These are phyloP conservation scores for Picea abies DNA, from an alignment of 83 land plant species.

Conservation along the genomic window DNA sequence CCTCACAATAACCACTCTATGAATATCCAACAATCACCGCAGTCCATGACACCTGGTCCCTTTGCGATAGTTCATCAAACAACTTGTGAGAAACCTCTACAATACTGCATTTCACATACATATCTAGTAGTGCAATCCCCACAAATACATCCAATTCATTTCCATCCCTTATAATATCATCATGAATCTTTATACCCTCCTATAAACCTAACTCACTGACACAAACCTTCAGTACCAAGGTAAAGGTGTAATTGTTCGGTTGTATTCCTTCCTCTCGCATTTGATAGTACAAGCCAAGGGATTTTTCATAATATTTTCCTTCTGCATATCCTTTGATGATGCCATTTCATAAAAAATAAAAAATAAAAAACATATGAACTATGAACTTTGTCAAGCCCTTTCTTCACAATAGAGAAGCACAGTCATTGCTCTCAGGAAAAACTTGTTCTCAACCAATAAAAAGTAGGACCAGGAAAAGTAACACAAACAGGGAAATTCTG, in stretches of 20 bases:
- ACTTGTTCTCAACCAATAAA: no score
- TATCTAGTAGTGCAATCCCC: conserved; percentile 16
- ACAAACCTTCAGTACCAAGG: conserved; percentile 29
- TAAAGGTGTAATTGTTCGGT: conserved; percentile 19
- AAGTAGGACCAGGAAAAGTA: no score
- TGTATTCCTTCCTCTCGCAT: conserved; percentile 26
- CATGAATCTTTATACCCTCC: conserved; percentile 10
- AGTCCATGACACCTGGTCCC: no score
- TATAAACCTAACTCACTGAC: not conserved
- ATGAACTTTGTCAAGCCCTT: no score
- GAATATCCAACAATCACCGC: no score
- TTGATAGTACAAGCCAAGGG: conserved; percentile 4
- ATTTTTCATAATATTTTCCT: conserved; percentile 8
- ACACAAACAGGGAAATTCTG: no score
- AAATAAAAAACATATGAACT: no score
- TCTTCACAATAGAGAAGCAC: no score
- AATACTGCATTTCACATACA: conserved; percentile 17
- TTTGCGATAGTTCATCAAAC: not conserved
- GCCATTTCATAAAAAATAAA: conserved; percentile 24
- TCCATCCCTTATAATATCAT: not conserved
- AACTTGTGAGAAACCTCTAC: not conserved
- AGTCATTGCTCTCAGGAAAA: no score
- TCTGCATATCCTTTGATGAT: conserved; percentile 19
- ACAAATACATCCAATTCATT: conserved; percentile 19
- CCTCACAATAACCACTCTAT: no score